Evolutionary conservation across 2,329 filamentous ascomycete species (phyloP), one percentile per base, ranked within the genome.

Genomic region (Aspergillus japonicus): DNA sequence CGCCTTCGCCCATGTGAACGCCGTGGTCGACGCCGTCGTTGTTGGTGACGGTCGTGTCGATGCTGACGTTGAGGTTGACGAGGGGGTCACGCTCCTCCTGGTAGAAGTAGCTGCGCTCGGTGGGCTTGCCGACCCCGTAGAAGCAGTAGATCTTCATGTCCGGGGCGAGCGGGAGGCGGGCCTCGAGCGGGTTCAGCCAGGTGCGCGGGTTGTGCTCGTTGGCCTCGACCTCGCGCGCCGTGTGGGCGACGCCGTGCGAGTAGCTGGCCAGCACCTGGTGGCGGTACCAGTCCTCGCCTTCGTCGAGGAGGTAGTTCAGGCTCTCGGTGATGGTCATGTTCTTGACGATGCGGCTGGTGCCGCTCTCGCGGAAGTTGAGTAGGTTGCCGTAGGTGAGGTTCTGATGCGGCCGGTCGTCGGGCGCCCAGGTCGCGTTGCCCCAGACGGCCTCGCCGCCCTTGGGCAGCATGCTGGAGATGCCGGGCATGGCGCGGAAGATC

Each of bases 111-210:
- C 88, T 88, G 58, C 94, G 86, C 76, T 99, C 94, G 0, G 94
- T 98, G 3, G 91, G 89, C 74, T 98, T 99, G 44, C 94, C 94
- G 4, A 96, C 87, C 66, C 83, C 95, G 73, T 99, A 98, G 80
- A 99, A 98, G 78, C 95, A 98, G 78, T 93, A 98, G 12, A 99
- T 91, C 74, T 96, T 97, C 70, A 99, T 81, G 70, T 87, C 91
- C 0, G 95, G 94, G 1, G 95, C 94, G 21, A 92, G 82, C 0
- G 95, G 95, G 0, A 98, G 82, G 2, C 94, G 85, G 0, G 91
- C 90, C 74, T 98, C 94, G n/a, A 98, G 85, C 0, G 95, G 95
- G 71, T 99, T 99, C 62, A 96, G 86, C 95, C 95, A 99, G 73
- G 96, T 99, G 53, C 80, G 82, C 2, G 85, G 86, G 64, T 91